Conservation (phyloP, 768 basidiomycete species). For the Galerina marginata region DNA sequence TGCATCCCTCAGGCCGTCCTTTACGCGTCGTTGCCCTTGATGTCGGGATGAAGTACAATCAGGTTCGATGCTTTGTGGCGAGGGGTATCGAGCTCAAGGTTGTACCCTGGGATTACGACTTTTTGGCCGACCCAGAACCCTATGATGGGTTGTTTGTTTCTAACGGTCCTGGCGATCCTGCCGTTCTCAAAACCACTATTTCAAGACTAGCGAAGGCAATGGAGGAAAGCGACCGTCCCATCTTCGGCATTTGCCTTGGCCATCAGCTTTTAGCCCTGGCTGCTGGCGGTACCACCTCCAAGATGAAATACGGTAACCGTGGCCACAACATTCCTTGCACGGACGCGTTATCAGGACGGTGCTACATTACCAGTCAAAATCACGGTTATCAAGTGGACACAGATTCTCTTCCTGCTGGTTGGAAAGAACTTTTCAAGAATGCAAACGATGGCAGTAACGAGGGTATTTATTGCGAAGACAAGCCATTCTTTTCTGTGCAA, state of each 20-base stretch:
- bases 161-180: conserved; percentile 97
- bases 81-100: conserved; percentile 97
- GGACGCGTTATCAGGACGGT: conserved; percentile 89
- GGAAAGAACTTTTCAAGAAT: conserved; percentile 95
- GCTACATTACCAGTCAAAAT: conserved; percentile 99
- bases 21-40: conserved; percentile 91
- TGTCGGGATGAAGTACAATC: conserved; percentile 99
- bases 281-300: conserved; percentile 91
- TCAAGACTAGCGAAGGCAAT: conserved; percentile 67
- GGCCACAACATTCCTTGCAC: conserved; percentile 99
- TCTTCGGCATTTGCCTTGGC: conserved; percentile 98
- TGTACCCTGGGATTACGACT: conserved; percentile 97
- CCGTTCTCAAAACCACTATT: conserved; percentile 79
- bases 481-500: conserved; percentile 98
- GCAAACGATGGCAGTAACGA: conserved; percentile 98
- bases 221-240: conserved; percentile 77
- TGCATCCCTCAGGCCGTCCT: conserved; percentile 80
- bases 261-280: conserved; percentile 97
- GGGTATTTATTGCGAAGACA: conserved; percentile 91
- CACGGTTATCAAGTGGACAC: conserved; percentile 97
- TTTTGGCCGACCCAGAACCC: conserved; percentile 75
- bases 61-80: conserved; percentile 92
- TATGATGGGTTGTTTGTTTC: conserved; percentile 97
- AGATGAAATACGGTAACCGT: conserved; percentile 99
- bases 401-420: conserved; percentile 74